Base-by-base conservation (phyloP, 805 yeast species). In the Candida sanyiensis region DNA sequence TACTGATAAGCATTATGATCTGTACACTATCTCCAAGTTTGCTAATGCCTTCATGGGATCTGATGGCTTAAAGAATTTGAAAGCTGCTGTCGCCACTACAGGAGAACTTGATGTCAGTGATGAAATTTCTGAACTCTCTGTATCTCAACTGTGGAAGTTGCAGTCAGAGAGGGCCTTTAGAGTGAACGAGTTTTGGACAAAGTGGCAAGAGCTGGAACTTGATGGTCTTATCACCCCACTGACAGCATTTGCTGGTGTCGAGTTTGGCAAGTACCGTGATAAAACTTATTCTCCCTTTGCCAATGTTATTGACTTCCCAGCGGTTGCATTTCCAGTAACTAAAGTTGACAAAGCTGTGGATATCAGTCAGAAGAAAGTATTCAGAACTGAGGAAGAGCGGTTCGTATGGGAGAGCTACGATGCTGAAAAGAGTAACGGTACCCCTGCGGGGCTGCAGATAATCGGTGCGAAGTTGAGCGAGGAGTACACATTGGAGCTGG, bases 261-360 rank as follows among this genome's bases (percentile, higher is more conserved):
- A 63, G 2, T 49, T 52, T 27, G 63, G 58, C 6, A 59, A 63
- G 30, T 64, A 63, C 36, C 52, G 10, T 43, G 61, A 62, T 27
- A 57, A 61, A 30, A 69, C 72, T 2, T 80, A 80, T 55, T 78
- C 85, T 2, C 66, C 72, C 25, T 56, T 67, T 52, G 63, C 73
- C 51, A 76, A 76, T 54, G 62, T 72, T 13, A 52, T 77, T n/a
- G 82, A 76, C 53, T 73, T 72, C 50, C 59, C 77, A 21, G 67
- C 72, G 33, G 75, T 72, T 29, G 67, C 66, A 1, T 45, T 79
- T 25, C 85, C 85, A 1, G 77, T 74, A 3, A 65, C 75, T 6
- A 59, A 63, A 40, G 81, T 69, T 9, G 76, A 77, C 53, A 44
- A 59, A 28, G 36, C 34, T 1, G 25, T 39, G 3, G 45, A 43